Evolutionary conservation across 192 early-diverging fungal species (phyloP), one percentile per base, ranked within the genome.

Genomic region (Umbelopsis vinacea): DNA sequence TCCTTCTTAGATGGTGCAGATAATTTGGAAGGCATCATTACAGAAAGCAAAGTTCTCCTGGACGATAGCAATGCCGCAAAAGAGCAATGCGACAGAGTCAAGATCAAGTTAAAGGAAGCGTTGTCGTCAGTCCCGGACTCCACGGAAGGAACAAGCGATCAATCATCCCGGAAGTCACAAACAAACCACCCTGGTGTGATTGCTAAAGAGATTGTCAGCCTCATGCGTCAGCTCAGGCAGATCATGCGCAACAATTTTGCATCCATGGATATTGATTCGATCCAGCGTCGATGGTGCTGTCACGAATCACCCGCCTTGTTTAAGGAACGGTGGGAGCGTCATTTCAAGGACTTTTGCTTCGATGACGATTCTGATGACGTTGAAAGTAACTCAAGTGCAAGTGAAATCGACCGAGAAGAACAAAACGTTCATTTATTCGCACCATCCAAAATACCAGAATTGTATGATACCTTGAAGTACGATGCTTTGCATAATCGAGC

Each of bases 401-500:
- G 69, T 0, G 74, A 75, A 19, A 22, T 14, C n/a, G 60, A 70
- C n/a, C 24, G 23, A 12, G 75, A 76, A 33, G 15, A 37, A 37
- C 33, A 11, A 63, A 63, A 29, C 5, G 71, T 74, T 12, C 60
- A 78, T 3, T 73, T 83, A 22, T 91, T 89, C 71, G 89, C 91
- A 66, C 93, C 95, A 0, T 92, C 93, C 53, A 95, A 94, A 79
- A 86, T 95, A 14, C 93, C 94, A 19, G 94, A 96, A 74, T 79
- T 98, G 8, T 97, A 97, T 71, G 97, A 99, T 78, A 95, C 95
- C 35, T 81, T 97, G 26, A 99, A 99, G 72, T 97, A 96, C 72
- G 97, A 99, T 73, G 90, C 96, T 11, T 79, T 99, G 54, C 97
- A 99, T 73, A 99, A 99, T 73, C 87, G 96, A 35, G 80, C 83